phyloP scores from a whole-genome alignment of 148 eudicot species.

The Agrostemma githago region DNA sequence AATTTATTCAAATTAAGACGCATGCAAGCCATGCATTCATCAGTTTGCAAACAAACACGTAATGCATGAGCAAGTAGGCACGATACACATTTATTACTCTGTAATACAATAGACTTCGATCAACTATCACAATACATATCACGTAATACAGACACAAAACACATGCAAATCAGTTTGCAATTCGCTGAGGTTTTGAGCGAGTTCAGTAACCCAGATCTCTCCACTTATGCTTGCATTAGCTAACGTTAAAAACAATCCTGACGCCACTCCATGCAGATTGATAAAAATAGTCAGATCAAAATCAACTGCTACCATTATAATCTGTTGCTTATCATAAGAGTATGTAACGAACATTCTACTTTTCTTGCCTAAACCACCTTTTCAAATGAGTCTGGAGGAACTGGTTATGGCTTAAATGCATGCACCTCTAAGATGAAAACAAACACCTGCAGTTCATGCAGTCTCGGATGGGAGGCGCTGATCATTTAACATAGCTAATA shows the following conservation, averaged over 20 bases:
- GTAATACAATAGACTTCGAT: too few relatives aligned
- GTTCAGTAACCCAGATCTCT: not conserved
- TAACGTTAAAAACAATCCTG: not conserved
- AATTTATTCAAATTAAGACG: too few relatives aligned
- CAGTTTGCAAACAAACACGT: too few relatives aligned
- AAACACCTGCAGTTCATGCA: not conserved
- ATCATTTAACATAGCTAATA: not conserved
- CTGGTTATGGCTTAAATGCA: not conserved
- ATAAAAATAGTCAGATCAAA: not conserved
- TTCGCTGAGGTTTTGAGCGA: not conserved
- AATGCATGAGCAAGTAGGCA: too few relatives aligned
- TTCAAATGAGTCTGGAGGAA: not conserved
- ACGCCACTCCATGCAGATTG: not conserved
- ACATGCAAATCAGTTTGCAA: too few relatives aligned
- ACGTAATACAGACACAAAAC: too few relatives aligned
- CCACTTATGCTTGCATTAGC: not conserved
- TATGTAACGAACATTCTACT: not conserved
- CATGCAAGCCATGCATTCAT: too few relatives aligned
- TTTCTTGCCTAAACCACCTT: not conserved
- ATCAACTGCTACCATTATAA: not conserved
- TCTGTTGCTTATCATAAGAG: not conserved
- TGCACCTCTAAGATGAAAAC: not conserved
- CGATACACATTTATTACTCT: too few relatives aligned
- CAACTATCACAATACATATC: too few relatives aligned
- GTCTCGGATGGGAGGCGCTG: not conserved